Evolutionary conservation across 2,329 filamentous ascomycete species (phyloP).

Genomic region (Fusarium anthophilum): DNA sequence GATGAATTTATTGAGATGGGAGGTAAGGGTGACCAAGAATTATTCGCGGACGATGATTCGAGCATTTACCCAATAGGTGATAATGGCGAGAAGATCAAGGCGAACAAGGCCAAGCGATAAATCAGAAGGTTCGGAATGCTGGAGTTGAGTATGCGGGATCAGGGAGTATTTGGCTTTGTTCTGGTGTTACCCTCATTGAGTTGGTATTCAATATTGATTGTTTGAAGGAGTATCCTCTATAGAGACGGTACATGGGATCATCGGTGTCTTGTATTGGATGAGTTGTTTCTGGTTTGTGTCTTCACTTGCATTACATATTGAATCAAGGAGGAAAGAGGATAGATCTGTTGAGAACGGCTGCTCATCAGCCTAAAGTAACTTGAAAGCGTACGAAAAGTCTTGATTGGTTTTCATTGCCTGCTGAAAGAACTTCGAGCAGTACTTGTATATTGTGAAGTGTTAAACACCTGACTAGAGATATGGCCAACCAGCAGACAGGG

Average conservation of each 20-base stretch:
- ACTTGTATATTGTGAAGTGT: background rate
- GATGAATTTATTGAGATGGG: constrained; percentile 86
- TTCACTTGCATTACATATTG: background rate
- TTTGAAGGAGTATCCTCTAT: constrained; percentile 13
- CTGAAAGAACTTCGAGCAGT: background rate
- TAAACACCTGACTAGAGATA: background rate
- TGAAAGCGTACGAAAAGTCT: constrained; percentile 30
- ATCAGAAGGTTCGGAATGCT: background rate
- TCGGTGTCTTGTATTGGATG: constrained; percentile 5
- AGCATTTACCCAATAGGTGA: constrained; percentile 59
- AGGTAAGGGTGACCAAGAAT: constrained; percentile 81
- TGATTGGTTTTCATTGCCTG: background rate
- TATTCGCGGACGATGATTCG: constrained; percentile 73
- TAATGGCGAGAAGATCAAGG: constrained; percentile 43
- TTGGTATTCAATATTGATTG: background rate
- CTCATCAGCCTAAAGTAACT: constrained; percentile 13
- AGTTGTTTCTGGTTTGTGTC: background rate
- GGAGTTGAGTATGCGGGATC: background rate
- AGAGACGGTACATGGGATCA: constrained; percentile 17
- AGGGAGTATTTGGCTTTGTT: background rate
- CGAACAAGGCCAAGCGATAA: constrained; percentile 39
- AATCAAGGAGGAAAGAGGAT: background rate
- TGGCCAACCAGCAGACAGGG: background rate
- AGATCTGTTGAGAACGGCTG: background rate
- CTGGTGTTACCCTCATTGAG: constrained; percentile 12